A percentile compares a stretch with the other conserved stretches of the same genome.
phyloP scores from a whole-genome alignment of 2,329 filamentous ascomycete genomes.

The Ascochyta clinopodiicola region DNA sequence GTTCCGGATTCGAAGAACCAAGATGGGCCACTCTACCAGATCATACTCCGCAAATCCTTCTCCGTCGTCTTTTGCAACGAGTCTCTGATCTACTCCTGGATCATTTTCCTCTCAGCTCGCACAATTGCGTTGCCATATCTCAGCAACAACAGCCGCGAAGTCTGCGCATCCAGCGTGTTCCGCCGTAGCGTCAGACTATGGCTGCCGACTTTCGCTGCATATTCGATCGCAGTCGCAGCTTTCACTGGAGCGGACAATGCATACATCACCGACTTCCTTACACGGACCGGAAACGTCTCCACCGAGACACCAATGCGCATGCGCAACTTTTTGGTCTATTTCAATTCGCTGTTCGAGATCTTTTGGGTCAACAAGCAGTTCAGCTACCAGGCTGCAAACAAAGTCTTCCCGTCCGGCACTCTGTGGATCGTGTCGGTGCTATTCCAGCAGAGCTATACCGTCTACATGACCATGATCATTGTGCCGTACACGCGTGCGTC shows the following conservation, averaged over 20 bases:
- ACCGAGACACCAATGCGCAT: constrained; percentile 45
- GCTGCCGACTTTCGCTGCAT: constrained; percentile 50
- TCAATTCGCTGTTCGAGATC: constrained; percentile 56
- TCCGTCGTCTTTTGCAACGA: constrained; percentile 56
- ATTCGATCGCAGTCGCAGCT: constrained; percentile 49
- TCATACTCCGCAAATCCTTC: constrained; percentile 53
- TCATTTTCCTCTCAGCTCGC: constrained; percentile 56
- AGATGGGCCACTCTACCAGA: constrained; percentile 50
- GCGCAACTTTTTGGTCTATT: constrained; percentile 51
- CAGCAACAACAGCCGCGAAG: constrained; percentile 39
- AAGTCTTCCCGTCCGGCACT: constrained; percentile 54
- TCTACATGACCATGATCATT: constrained; percentile 58
- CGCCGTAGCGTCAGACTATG: constrained; percentile 52
- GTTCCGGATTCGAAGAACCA: constrained; percentile 47
- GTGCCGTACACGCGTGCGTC: constrained; percentile 52
- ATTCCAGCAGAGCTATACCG: constrained; percentile 56
- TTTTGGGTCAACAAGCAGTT: constrained; percentile 55
- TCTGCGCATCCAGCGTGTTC: constrained; percentile 51
- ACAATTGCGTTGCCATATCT: constrained; percentile 54
- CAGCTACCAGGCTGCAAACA: constrained; percentile 49
- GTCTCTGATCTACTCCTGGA: constrained; percentile 54
- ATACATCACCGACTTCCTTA: constrained; percentile 50
- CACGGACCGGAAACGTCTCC: constrained; percentile 46
- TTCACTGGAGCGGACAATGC: constrained; percentile 38
- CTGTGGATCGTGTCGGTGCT: constrained; percentile 56